Base-by-base conservation (phyloP, 1,139 yeast genomes). In the Sugiyamaella paludigena region DNA sequence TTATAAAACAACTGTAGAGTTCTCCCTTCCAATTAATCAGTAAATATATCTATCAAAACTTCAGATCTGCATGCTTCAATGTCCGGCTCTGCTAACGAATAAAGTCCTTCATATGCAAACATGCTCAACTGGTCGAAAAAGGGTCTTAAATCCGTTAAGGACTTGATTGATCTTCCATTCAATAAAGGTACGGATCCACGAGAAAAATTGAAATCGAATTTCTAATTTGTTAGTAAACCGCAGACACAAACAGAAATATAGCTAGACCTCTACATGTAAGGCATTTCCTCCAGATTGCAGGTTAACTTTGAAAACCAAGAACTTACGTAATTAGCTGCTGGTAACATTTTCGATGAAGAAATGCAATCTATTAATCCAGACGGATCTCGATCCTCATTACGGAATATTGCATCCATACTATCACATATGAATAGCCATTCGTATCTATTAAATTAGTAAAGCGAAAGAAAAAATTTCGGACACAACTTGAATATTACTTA, bases 351-450 rank as follows among this genome's bases (percentile, higher is more conserved):
- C 10, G 61, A 55, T 4, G 50, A 42, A 1, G 73, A 60, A 13
- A 73, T 61, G 40, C 62, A 48, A 51, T 73, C 77, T 45, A 71
- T 59, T 45, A 74, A 55, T n/a, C 76, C 75, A 15, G 68, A 47
- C 1, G 72, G 66, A 24, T 64, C 59, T 10, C 61, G 60, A 53
- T 75, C 67, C 2, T 66, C 55, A 5, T 58, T 60, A 8, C 73
- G 68, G 57, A 75, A 77, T 30, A 81, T 74, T 8, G 87, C 81
- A 55, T 84, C 89, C 34, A 84, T 77, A 24, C 79, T 81, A 57
- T 85, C 87, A 31, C 84, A 77, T 11, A 91, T 78, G 65, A 88
- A 92, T 1, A 91, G 71, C 98, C 98, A 92, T 60, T 87, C 92
- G 57, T 79, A 63, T 15, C 60, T 58, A 36, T 8, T 9, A 36